Percentiles rank a stretch among this genome's conserved stretches.
Evolutionary conservation across 176 grass and related monocot species (phyloP).

Genomic region (Stipa capillata): DNA sequence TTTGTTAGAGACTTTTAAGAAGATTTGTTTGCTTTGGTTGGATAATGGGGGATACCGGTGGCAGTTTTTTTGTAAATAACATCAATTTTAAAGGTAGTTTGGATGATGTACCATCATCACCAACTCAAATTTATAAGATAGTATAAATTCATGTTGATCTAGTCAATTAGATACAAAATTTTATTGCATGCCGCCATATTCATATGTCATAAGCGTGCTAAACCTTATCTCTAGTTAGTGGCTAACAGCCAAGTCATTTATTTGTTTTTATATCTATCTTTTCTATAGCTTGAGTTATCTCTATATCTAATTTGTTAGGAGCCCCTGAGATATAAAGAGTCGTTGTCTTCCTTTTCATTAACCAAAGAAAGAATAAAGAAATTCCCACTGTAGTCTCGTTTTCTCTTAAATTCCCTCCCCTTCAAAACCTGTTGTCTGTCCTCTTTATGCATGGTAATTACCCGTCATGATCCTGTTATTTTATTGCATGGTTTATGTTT

Average conservation of each 20-base stretch:
- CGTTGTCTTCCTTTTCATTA: not conserved
- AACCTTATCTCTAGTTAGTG: not conserved
- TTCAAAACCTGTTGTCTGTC: not conserved
- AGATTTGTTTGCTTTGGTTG: too few species aligned
- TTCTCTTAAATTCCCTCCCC: not conserved
- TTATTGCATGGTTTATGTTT: too few species aligned
- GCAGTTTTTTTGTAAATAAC: too few species aligned
- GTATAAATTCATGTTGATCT: constrained; percentile 1
- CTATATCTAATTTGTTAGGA: not conserved
- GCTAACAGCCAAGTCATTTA: not conserved
- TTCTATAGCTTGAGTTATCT: not conserved
- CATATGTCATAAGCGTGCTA: not conserved
- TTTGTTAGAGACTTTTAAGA: too few species aligned
- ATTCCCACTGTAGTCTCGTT: not conserved
- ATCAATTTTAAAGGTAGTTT: too few species aligned
- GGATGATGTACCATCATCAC: too few species aligned
- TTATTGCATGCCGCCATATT: not conserved
- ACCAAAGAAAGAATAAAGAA: not conserved
- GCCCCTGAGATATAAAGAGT: not conserved
- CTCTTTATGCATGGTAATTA: not conserved
- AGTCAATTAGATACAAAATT: not conserved
- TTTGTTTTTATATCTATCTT: not conserved
- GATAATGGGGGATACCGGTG: too few species aligned
- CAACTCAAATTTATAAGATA: too few species aligned
- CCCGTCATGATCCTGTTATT: not conserved